phyloP scores from a whole-genome alignment of 2,329 filamentous ascomycete genomes.

The Trichoderma koningii region DNA sequence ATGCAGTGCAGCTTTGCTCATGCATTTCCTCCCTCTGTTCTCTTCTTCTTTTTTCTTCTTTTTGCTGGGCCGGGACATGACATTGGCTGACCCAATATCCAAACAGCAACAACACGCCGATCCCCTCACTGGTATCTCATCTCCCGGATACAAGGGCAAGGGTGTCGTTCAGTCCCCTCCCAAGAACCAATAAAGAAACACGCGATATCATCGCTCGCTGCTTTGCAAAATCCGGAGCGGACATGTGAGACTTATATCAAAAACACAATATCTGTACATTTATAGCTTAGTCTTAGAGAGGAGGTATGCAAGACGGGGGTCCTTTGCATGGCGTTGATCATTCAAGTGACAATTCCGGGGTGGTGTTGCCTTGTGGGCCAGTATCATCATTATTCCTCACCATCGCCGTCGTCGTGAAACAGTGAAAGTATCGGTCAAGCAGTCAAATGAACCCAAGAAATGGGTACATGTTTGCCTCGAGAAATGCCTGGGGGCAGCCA shows the following conservation, averaged over 20 bases:
- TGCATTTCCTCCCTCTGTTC: too few species aligned
- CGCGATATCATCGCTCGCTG: slow-evolving; percentile 35
- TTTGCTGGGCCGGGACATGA: not conserved
- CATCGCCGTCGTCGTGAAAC: not conserved
- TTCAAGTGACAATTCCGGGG: slow-evolving; percentile 40
- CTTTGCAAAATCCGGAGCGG: slow-evolving; percentile 43
- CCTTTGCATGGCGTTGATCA: slow-evolving; percentile 38
- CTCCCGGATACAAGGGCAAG: slow-evolving; percentile 75
- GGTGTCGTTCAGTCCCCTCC: slow-evolving; percentile 75
- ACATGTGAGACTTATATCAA: slow-evolving; percentile 36
- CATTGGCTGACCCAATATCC: not conserved
- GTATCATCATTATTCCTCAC: not conserved
- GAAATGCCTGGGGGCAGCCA: not conserved
- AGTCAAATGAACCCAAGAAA: not conserved
- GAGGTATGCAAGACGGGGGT: slow-evolving; percentile 34
- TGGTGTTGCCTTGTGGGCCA: slow-evolving; percentile 37
- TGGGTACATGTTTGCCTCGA: not conserved
- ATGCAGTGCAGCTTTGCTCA: too few species aligned
- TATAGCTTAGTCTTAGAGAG: slow-evolving; percentile 41
- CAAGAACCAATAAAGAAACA: slow-evolving; percentile 45
- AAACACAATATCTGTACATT: slow-evolving; percentile 37
- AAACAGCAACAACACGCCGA: slow-evolving; percentile 80
- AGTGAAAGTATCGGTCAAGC: not conserved
- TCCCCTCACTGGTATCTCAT: slow-evolving; percentile 80
- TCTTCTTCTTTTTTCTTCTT: too few species aligned